phyloP scores from a whole-genome alignment of 2,329 filamentous ascomycete species.

The Clarireedia monteithiana region DNA sequence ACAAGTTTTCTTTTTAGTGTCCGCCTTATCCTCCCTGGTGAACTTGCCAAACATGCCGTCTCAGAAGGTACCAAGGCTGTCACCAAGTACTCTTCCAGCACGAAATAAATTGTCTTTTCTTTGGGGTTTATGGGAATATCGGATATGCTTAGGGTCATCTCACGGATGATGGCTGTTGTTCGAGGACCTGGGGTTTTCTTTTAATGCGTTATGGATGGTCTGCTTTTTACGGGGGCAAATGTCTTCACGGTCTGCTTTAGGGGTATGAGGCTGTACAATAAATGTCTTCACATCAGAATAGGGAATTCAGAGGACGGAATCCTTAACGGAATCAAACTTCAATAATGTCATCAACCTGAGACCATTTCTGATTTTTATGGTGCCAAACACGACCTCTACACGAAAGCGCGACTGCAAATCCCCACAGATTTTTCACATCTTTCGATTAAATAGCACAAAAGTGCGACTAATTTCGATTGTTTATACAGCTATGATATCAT shows the following conservation, averaged over 20 bases:
- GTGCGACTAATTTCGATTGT: too few species aligned
- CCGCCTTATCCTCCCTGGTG: constrained; percentile 93
- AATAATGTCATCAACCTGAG: neutral
- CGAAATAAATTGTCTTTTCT: constrained; percentile 70
- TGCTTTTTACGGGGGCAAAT: constrained; percentile 56
- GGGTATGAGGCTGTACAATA: constrained; percentile 70
- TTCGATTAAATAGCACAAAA: neutral
- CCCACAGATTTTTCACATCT: neutral
- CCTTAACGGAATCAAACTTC: neutral
- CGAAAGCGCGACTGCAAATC: too few species aligned
- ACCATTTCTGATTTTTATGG: neutral
- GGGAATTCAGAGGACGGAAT: constrained; percentile 28
- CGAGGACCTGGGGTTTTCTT: constrained; percentile 29
- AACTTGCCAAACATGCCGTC: constrained; percentile 98
- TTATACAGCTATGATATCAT: too few species aligned
- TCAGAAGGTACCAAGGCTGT: constrained; percentile 99
- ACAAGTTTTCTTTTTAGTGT: constrained; percentile 44
- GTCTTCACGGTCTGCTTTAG: constrained; percentile 60
- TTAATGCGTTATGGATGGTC: constrained; percentile 71
- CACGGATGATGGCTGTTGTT: constrained; percentile 24
- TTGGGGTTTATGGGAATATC: constrained; percentile 47
- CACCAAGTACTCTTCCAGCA: constrained; percentile 99
- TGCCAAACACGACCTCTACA: too few species aligned
- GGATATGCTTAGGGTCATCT: constrained; percentile 39
- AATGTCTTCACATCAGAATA: constrained; percentile 30